A percentile compares a stretch with the other conserved stretches of the same genome.
Evolutionary conservation across 2,329 filamentous ascomycete genomes (phyloP).

Genomic region (Scedosporium boydii): DNA sequence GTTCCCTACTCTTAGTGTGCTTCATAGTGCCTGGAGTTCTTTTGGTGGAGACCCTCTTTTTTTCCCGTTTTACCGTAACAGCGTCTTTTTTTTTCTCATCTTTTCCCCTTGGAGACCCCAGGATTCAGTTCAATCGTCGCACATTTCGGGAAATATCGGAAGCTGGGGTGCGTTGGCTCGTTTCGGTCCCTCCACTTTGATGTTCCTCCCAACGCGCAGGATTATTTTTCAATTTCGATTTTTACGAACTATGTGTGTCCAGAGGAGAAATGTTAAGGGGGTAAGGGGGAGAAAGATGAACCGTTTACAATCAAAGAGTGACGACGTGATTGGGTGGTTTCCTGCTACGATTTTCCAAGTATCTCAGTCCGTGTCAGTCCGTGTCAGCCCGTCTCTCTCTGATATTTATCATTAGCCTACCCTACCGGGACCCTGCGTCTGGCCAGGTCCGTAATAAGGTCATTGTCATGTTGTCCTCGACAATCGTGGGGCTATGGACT

Average conservation of each 20-base stretch:
- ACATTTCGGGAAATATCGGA: background rate
- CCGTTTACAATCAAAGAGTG: too few relatives aligned
- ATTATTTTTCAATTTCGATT: background rate
- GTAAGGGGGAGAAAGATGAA: too few relatives aligned
- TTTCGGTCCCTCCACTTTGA: conserved; percentile 2
- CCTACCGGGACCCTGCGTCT: background rate
- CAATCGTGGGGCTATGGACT: background rate
- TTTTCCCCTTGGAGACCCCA: conserved; percentile 2
- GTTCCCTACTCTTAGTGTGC: conserved; percentile 8
- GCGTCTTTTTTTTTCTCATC: conserved; percentile 8
- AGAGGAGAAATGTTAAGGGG: too few relatives aligned
- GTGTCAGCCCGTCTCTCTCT: background rate
- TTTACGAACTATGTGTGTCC: too few relatives aligned
- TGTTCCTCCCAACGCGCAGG: conserved; percentile 1
- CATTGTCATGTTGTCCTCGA: background rate
- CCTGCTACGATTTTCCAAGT: background rate
- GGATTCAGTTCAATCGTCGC: background rate
- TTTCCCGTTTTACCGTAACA: conserved; percentile 7
- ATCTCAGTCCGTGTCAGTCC: background rate
- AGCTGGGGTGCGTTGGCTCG: background rate
- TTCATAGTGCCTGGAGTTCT: background rate
- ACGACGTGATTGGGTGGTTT: background rate
- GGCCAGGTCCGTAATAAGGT: background rate
- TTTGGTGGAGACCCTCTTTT: background rate
- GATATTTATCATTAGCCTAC: background rate